Base-by-base conservation (phyloP, 805 yeast genomes). In the Kuraishia cidri region DNA sequence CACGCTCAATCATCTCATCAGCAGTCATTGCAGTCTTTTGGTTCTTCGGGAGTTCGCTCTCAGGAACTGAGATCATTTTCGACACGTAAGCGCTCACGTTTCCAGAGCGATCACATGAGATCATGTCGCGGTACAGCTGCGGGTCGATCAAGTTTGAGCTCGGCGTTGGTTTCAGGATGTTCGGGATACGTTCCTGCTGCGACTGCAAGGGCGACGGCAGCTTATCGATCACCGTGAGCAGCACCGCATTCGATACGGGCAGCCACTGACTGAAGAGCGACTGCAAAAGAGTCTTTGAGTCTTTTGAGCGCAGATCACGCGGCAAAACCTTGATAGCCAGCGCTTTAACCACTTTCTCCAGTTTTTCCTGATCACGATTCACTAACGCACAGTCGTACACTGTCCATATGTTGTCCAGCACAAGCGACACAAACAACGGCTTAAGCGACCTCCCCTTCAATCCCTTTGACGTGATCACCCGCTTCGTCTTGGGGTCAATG, bases 391-490 rank as follows among this genome's bases (percentile, higher is more conserved):
- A 74, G 33, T 81, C 81, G 47, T 92, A 92, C 5, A 92, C 74
- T 30, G 83, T 82, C 97, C 97, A 92, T 17, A 92, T 79, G 42
- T 79, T 90, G 26, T 90, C 97, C 41, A 92, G 58, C 6, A 90
- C 80, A 39, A 92, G 70, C 9, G 83, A 78, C 0, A 86, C 96
- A 64, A 92, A 92, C 41, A 92, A 54, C 0, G 95, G 94, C 50
- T 85, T 84, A 37, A 77, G 50, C 13, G 41, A 45, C 34, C 79
- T 64, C 2, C 83, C 75, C 46, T 76, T 80, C 32, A 75, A 52
- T 17, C 75, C 72, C 42, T 77, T 80, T 11, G 73, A 71, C 11
- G 77, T 75, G 11, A 86, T 61, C 22, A 92, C 81, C 47, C 80
- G 83, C 48, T 88, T 92, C 15, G 87, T 77, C 54, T 88, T 90